These are phyloP conservation scores for Penicillium palitans DNA, from an alignment of 2,329 filamentous ascomycete genomes.

Conservation along the genomic window DNA sequence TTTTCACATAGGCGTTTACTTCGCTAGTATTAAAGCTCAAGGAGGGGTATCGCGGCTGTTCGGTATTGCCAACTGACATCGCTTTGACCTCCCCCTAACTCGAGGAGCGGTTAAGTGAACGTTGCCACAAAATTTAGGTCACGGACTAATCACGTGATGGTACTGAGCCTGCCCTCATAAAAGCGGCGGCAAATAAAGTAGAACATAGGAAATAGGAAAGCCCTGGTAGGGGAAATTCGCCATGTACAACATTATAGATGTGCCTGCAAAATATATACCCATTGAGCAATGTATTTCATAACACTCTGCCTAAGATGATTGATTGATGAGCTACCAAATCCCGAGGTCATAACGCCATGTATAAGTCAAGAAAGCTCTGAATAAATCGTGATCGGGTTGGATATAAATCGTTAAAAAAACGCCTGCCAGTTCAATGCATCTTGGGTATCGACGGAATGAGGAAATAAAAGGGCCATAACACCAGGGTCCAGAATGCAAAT, in stretches of 20 bases:
- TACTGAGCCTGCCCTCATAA: neutral
- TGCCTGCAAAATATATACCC: neutral
- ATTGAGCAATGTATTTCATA: neutral
- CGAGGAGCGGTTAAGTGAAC: neutral
- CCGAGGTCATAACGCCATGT: neutral
- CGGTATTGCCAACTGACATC: neutral
- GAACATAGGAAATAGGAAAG: neutral
- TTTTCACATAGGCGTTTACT: neutral
- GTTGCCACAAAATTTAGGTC: neutral
- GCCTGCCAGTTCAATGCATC: slow-evolving; percentile 22
- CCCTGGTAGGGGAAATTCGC: neutral
- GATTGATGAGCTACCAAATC: neutral
- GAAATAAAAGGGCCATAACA: slow-evolving; percentile 18
- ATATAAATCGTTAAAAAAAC: slow-evolving; percentile 15
- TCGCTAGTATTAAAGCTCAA: neutral
- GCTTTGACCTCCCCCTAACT: neutral
- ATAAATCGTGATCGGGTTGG: neutral
- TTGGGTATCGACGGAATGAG: slow-evolving; percentile 25
- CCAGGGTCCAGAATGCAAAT: slow-evolving; percentile 27
- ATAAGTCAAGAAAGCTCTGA: neutral
- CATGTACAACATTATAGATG: neutral
- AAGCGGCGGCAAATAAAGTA: neutral
- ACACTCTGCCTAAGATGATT: neutral
- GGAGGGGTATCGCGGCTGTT: neutral
- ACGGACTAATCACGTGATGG: neutral